Conservation (phyloP, 2,329 filamentous ascomycete species). For the Aspergillus sp. region DNA sequence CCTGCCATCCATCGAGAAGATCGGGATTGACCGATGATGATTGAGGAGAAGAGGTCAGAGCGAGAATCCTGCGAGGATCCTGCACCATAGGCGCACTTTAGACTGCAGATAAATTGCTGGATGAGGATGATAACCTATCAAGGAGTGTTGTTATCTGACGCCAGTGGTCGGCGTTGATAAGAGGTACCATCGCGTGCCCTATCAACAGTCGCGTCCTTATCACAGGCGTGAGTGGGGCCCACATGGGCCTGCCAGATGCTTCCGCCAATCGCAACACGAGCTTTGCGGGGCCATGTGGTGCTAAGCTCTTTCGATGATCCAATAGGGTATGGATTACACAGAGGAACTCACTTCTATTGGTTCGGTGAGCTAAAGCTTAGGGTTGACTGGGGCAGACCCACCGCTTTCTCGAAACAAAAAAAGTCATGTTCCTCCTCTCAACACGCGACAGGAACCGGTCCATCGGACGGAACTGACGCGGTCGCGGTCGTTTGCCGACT, state of each 20-base stretch:
- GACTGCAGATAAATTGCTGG: too few species aligned
- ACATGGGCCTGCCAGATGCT: not conserved
- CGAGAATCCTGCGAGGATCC: too few species aligned
- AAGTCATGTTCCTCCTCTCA: slow-evolving; percentile 3
- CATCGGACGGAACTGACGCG: not conserved
- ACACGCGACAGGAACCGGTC: slow-evolving; percentile 8
- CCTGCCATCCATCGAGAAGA: too few species aligned
- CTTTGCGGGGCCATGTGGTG: not conserved
- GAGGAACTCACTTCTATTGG: not conserved
- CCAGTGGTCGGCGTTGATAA: slow-evolving; percentile 1
- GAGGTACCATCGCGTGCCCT: slow-evolving; percentile 4
- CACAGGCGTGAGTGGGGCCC: not conserved
- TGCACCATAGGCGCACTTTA: too few species aligned
- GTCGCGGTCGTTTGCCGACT: slow-evolving; percentile 9
- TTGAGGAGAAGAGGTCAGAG: too few species aligned
- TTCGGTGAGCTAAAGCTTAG: slow-evolving; percentile 3
- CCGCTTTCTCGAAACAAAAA: slow-evolving; percentile 10
- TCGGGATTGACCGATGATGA: too few species aligned
- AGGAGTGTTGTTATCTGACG: not conserved
- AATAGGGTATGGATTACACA: not conserved
- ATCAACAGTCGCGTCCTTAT: slow-evolving; percentile 11
- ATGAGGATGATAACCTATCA: too few species aligned
- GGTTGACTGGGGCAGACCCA: not conserved
- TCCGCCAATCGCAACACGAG: not conserved
- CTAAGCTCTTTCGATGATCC: not conserved